A percentile compares a stretch with the other conserved stretches of the same genome.
These are phyloP conservation scores for Hericium coralloides DNA, from an alignment of 768 basidiomycete genomes.

Conservation along the genomic window DNA sequence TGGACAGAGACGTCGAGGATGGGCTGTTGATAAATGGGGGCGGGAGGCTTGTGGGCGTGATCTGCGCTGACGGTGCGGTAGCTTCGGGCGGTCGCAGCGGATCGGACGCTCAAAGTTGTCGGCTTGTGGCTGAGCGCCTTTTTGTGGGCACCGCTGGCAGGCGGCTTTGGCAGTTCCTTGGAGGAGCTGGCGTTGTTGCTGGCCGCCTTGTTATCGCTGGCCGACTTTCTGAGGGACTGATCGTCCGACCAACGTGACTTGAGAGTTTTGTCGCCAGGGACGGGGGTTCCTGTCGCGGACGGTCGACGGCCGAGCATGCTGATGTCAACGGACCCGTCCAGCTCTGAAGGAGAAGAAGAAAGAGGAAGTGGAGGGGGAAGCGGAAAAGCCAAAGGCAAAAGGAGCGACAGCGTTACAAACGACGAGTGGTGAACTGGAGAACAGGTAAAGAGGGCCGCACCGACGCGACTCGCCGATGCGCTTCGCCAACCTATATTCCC, in stretches of 20 bases:
- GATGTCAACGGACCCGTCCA: neutral
- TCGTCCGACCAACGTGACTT: constrained; percentile 40
- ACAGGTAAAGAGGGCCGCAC: neutral
- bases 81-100: neutral
- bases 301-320: neutral
- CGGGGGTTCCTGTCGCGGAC: constrained; percentile 27
- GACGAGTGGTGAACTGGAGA: neutral
- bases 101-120: constrained; percentile 10
- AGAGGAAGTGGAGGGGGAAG: constrained; percentile 6
- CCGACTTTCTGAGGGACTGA: constrained; percentile 16
- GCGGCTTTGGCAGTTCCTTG: constrained; percentile 1
- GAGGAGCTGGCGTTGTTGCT: neutral
- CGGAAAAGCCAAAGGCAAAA: neutral
- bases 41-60: neutral
- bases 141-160: constrained; percentile 6
- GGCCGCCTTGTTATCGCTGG: neutral
- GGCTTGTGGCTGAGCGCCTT: constrained; percentile 3
- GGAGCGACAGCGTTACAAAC: constrained; percentile 4
- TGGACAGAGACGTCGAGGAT: neutral
- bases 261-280: constrained; percentile 33
- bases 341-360: neutral
- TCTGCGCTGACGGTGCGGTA: neutral
- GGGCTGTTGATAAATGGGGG: neutral
- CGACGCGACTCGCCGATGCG: too few relatives aligned
- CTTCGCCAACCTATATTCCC: too few relatives aligned